Evolutionary conservation across 768 basidiomycete species (phyloP).

Genomic region (Phylloporus arenicola): DNA sequence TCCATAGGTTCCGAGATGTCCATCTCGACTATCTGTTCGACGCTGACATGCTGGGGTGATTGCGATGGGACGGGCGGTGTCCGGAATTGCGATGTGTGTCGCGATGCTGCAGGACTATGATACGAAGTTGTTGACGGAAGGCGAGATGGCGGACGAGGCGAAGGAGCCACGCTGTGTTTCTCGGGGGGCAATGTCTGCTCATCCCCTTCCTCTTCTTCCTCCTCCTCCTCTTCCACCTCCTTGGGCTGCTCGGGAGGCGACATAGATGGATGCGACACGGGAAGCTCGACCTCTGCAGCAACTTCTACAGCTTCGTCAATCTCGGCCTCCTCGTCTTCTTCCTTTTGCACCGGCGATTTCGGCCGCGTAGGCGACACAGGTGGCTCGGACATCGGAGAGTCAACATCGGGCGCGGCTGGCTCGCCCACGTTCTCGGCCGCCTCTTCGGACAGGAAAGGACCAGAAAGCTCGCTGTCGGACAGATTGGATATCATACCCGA

Average conservation of each 20-base stretch:
- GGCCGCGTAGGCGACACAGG: conserved; percentile 24
- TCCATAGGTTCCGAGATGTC: conserved; percentile 17
- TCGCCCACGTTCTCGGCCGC: conserved; percentile 7
- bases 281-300: conserved; percentile 10
- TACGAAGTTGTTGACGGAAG: conserved; percentile 6
- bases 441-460: conserved; percentile 14
- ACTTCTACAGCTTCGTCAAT: conserved; percentile 12
- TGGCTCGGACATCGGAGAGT: conserved; percentile 32
- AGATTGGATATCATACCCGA: conserved; percentile 39
- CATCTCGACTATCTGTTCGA: conserved; percentile 10
- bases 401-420: conserved; percentile 16
- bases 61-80: conserved; percentile 9
- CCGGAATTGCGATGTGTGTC: conserved; percentile 10
- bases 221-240: conserved; percentile 15
- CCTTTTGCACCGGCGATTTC: conserved; percentile 19
- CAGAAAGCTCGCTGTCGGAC: conserved; percentile 27
- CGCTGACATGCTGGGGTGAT: conserved; percentile 6
- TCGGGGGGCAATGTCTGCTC: conserved; percentile 4
- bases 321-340: conserved; percentile 25
- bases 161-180: background rate
- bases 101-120: conserved; percentile 18
- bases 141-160: conserved; percentile 18
- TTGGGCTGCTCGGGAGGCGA: conserved; percentile 11
- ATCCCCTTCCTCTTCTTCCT: conserved; percentile 13
- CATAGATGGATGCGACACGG: conserved; percentile 11